phyloP scores from a whole-genome alignment of 495 filamentous ascomycete genomes.

The Copromyces sp. region DNA sequence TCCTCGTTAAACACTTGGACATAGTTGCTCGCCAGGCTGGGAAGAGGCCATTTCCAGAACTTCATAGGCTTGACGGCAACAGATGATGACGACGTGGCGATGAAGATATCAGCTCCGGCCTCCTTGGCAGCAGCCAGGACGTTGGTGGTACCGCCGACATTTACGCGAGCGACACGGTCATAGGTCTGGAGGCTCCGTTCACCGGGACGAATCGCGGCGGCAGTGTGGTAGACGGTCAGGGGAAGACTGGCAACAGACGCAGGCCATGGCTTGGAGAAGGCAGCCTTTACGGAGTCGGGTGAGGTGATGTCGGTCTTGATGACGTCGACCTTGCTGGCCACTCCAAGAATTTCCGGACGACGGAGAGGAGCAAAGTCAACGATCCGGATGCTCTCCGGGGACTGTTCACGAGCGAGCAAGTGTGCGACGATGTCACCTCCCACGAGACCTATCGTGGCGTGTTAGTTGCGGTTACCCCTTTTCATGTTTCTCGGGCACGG shows the following conservation, averaged over 20 bases:
- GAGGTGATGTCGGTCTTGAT: slow-evolving; percentile 46
- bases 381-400: slow-evolving; percentile 43
- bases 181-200: slow-evolving; percentile 40
- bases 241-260: slow-evolving; percentile 32
- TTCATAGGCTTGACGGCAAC: slow-evolving; percentile 29
- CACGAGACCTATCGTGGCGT: slow-evolving; percentile 36
- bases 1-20: slow-evolving; percentile 35
- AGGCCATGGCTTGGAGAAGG: slow-evolving; percentile 44
- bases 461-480: neutral
- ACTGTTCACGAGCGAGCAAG: slow-evolving; percentile 44
- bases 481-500: neutral
- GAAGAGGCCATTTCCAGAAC: slow-evolving; percentile 44
- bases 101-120: slow-evolving; percentile 42
- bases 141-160: slow-evolving; percentile 50
- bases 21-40: slow-evolving; percentile 24
- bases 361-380: slow-evolving; percentile 40
- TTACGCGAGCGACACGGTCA: slow-evolving; percentile 37
- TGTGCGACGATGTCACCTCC: slow-evolving; percentile 46
- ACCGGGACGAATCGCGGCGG: slow-evolving; percentile 39
- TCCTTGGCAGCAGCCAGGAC: slow-evolving; percentile 42
- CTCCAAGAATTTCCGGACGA: slow-evolving; percentile 25
- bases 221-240: slow-evolving; percentile 50
- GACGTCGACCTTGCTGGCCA: slow-evolving; percentile 33
- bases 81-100: slow-evolving; percentile 51
- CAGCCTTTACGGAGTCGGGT: slow-evolving; percentile 29